These are phyloP conservation scores for Kwoniella sp. DNA, from an alignment of 768 basidiomycete species.

Conservation along the genomic window DNA sequence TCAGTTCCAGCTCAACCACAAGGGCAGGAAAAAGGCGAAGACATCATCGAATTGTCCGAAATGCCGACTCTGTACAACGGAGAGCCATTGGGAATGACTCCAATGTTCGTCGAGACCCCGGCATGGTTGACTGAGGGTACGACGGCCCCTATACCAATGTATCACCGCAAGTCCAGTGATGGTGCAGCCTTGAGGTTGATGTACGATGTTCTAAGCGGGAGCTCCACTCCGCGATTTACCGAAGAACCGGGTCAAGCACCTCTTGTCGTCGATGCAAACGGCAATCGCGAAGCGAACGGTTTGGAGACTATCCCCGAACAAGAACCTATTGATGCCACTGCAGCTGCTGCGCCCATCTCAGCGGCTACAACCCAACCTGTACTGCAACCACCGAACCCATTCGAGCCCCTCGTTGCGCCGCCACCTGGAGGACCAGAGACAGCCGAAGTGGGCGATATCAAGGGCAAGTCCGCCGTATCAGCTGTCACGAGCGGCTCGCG, in stretches of 20 bases:
- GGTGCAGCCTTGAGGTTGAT: conserved; percentile 38
- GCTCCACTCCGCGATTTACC: conserved; percentile 6
- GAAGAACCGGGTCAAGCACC: conserved; percentile 22
- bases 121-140: conserved; percentile 43
- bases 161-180: conserved; percentile 46
- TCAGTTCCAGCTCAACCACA: neutral
- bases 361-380: neutral
- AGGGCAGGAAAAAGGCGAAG: conserved; percentile 13
- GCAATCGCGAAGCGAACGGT: neutral
- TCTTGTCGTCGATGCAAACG: neutral
- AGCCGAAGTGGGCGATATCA: conserved; percentile 6
- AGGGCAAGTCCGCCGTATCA: conserved; percentile 19
- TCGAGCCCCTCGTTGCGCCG: conserved; percentile 2
- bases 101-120: conserved; percentile 40
- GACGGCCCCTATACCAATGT: conserved; percentile 33
- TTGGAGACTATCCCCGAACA: conserved; percentile 16
- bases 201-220: conserved; percentile 34
- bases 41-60: conserved; percentile 25
- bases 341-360: neutral
- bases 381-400: neutral
- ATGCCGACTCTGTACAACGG: conserved; percentile 36
- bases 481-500: neutral
- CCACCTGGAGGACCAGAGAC: conserved; percentile 16
- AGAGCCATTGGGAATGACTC: conserved; percentile 27
- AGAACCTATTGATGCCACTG: neutral